These are phyloP conservation scores for Ophiostoma quercus DNA, from an alignment of 2,329 filamentous ascomycete genomes.

Conservation along the genomic window DNA sequence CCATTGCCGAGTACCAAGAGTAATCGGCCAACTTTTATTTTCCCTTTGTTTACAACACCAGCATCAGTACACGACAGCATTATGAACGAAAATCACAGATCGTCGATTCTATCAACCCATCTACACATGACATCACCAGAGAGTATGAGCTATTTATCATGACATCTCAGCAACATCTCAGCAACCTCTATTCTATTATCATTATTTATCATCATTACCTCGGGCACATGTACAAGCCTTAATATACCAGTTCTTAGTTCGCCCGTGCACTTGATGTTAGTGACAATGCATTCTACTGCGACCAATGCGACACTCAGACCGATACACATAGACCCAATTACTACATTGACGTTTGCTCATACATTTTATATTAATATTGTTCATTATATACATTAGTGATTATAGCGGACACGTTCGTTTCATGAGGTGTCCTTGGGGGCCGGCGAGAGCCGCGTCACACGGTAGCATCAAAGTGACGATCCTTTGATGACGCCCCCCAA, in stretches of 20 bases:
- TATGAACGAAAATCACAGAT: not conserved
- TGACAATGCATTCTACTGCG: not conserved
- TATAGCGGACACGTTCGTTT: not conserved
- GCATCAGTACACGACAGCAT: constrained; percentile 1
- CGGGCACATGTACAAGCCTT: not conserved
- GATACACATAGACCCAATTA: too few species aligned
- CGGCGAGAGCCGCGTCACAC: not conserved
- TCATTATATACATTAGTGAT: not conserved
- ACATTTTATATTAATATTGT: too few species aligned
- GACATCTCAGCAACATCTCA: not conserved
- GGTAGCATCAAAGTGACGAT: not conserved
- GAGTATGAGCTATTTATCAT: not conserved
- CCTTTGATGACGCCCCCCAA: not conserved
- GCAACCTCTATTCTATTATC: not conserved
- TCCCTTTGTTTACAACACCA: not conserved
- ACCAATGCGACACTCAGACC: not conserved
- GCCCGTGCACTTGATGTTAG: not conserved
- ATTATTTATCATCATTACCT: not conserved
- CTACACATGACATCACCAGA: too few species aligned
- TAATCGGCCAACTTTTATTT: not conserved
- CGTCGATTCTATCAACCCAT: too few species aligned
- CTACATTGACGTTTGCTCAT: too few species aligned
- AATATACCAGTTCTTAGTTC: not conserved
- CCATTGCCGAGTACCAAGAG: not conserved
- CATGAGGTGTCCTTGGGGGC: not conserved